Evolutionary conservation across 495 filamentous ascomycete genomes (phyloP), one percentile per base, ranked within the genome.

Genomic region (Gamarada debralockiae): DNA sequence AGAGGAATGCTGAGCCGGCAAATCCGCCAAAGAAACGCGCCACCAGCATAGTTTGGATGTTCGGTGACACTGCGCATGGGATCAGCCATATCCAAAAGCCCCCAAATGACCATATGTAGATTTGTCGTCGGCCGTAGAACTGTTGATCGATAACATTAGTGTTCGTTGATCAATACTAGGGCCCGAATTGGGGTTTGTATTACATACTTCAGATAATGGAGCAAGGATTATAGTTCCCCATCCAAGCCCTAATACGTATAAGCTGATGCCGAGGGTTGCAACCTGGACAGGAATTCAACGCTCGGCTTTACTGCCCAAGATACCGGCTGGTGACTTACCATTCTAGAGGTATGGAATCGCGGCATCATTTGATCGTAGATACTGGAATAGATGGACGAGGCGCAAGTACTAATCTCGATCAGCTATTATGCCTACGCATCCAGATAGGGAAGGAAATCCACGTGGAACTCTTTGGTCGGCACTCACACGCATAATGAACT

Each of bases 111-210:
- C 66, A 62, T 23, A 96, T 74, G 59, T 96, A 97, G 55, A 97
- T 89, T 27, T 84, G 84, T 34, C 92, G 72, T 14, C 93, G 81
- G 18, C 93, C 93, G 64, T 92, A 95, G 64, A 97, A 97, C n/a
- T n/a, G n/a, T n/a, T n/a, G n/a, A n/a, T n/a, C n/a, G n/a, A n/a
- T n/a, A n/a, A n/a, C n/a, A n/a, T n/a, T n/a, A n/a, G n/a, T 75
- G 71, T 66, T n/a, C n/a, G n/a, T n/a, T n/a, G n/a, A n/a, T n/a
- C n/a, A n/a, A n/a, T n/a, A n/a, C n/a, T n/a, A n/a, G n/a, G n/a
- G n/a, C n/a, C n/a, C n/a, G n/a, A n/a, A n/a, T n/a, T n/a, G n/a
- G n/a, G n/a, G n/a, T n/a, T n/a, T n/a, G n/a, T n/a, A n/a, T n/a
- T n/a, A n/a, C n/a, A n/a, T n/a, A n/a, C n/a, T 75, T 95, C 52